phyloP scores from a whole-genome alignment of 306 rosid genomes.

The Casuarina glauca region DNA sequence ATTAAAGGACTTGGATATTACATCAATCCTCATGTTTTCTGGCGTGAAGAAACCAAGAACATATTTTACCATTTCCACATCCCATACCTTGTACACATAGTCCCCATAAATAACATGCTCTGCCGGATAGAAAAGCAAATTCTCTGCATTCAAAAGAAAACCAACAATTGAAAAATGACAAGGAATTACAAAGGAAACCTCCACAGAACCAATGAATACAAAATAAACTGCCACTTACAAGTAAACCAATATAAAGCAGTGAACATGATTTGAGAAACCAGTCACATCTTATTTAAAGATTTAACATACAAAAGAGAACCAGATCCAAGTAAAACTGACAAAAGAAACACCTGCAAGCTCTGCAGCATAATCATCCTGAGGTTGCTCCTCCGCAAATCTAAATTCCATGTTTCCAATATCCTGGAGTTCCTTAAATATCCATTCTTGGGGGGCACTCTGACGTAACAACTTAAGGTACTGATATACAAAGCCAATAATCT shows the following conservation, averaged over 20 bases:
- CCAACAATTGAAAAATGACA: neutral
- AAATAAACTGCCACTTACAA: conserved; percentile 17
- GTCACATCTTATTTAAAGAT: conserved; percentile 4
- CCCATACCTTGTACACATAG: conserved; percentile 81
- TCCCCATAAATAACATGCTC: conserved; percentile 90
- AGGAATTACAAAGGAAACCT: neutral
- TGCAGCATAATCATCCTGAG: conserved; percentile 96
- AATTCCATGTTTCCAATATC: conserved; percentile 93
- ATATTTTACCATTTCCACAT: conserved; percentile 59
- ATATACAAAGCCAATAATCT: conserved; percentile 80
- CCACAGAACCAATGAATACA: neutral
- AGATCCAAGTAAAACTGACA: conserved; percentile 4
- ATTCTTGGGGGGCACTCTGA: conserved; percentile 77
- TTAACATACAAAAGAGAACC: neutral
- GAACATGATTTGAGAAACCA: neutral
- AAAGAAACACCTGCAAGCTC: conserved; percentile 75
- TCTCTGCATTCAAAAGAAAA: conserved; percentile 49
- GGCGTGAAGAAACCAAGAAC: conserved; percentile 81
- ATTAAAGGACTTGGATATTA: conserved; percentile 61
- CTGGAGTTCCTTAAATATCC: conserved; percentile 96
- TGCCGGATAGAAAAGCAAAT: conserved; percentile 61
- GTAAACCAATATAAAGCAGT: conserved; percentile 22
- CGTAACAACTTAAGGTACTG: conserved; percentile 77
- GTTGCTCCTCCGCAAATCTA: conserved; percentile 94
- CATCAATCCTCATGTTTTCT: conserved; percentile 92